phyloP scores from a whole-genome alignment of 2,329 filamentous ascomycete species.

The Parafenestella ontariensis region DNA sequence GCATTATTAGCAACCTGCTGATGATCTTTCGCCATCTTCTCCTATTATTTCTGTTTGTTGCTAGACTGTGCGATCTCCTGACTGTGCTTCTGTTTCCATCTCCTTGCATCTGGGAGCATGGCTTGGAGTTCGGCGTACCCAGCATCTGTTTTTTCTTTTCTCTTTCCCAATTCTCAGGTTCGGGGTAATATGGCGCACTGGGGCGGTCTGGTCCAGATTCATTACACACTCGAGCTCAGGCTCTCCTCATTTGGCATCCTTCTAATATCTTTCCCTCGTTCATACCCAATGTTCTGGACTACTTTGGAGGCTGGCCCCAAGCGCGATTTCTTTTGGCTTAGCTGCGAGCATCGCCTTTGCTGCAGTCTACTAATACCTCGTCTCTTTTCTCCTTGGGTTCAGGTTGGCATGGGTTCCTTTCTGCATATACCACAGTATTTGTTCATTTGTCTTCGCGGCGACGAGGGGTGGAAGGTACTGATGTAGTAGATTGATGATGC shows the following conservation, averaged over 20 bases:
- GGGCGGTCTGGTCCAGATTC: slow-evolving; percentile 42
- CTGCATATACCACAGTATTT: slow-evolving; percentile 49
- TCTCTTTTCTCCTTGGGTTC: slow-evolving; percentile 22
- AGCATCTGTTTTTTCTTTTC: slow-evolving; percentile 22
- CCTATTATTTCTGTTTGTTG: slow-evolving; percentile 27
- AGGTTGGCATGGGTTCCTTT: slow-evolving; percentile 28
- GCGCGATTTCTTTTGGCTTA: slow-evolving; percentile 35
- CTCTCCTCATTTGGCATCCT: slow-evolving; percentile 40
- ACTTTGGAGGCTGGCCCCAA: slow-evolving; percentile 49
- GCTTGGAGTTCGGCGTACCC: slow-evolving; percentile 38
- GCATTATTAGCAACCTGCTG: slow-evolving; percentile 1
- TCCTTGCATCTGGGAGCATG: slow-evolving; percentile 46
- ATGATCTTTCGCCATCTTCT: slow-evolving; percentile 28
- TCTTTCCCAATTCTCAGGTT: slow-evolving; percentile 28
- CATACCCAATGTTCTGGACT: slow-evolving; percentile 47
- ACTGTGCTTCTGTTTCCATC: slow-evolving; percentile 30
- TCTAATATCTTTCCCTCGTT: slow-evolving; percentile 47
- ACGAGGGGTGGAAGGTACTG: slow-evolving; percentile 22
- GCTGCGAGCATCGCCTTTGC: slow-evolving; percentile 26
- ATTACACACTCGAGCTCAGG: slow-evolving; percentile 45
- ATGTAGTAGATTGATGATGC: slow-evolving; percentile 30
- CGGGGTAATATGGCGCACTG: slow-evolving; percentile 44
- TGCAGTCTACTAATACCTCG: slow-evolving; percentile 37
- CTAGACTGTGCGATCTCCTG: slow-evolving; percentile 38
- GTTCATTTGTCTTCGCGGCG: slow-evolving; percentile 34